These are phyloP conservation scores for Trypanosomatidae sp. DNA, from an alignment of 208 protist genomes.

Conservation along the genomic window DNA sequence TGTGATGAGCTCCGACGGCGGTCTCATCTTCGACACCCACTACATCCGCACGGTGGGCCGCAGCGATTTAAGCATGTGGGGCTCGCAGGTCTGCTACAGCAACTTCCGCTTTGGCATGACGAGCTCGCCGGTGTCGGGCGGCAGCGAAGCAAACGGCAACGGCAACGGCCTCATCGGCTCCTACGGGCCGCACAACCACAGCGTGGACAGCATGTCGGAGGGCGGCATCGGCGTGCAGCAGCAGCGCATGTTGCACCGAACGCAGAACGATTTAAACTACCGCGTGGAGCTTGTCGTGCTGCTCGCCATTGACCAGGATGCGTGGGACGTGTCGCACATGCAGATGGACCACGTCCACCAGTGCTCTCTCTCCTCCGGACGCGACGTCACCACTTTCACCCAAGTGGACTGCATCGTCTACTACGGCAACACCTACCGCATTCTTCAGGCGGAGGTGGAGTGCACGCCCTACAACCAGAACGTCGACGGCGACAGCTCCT, in stretches of 20 bases:
- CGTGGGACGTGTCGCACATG: conserved; percentile 67
- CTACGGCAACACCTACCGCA: conserved; percentile 27
- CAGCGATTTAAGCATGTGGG: conserved; percentile 69
- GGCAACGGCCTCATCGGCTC: conserved; percentile 4
- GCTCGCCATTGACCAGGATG: conserved; percentile 59
- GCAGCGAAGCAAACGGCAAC: conserved; percentile 11
- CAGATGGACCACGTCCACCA: conserved; percentile 69
- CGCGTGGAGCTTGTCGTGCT: conserved; percentile 62
- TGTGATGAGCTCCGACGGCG: conserved; percentile 81
- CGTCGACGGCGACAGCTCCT: conserved; percentile 5
- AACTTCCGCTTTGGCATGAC: conserved; percentile 47
- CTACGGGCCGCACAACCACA: conserved; percentile 7
- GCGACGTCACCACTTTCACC: conserved; percentile 58
- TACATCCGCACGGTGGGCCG: conserved; percentile 69
- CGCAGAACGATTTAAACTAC: conserved; percentile 34
- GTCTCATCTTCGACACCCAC: conserved; percentile 71
- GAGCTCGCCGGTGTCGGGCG: conserved; percentile 9
- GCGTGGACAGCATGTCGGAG: conserved; percentile 18
- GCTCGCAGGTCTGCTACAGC: conserved; percentile 65
- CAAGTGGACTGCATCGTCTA: conserved; percentile 60
- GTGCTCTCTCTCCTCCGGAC: conserved; percentile 62
- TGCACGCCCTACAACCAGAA: conserved; percentile 16
- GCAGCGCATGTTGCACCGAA: background rate
- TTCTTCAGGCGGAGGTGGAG: conserved; percentile 27
- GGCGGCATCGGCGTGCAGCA: background rate